Percentiles rank a stretch among this genome's conserved stretches.
These are phyloP conservation scores for Septoria petroselini DNA, from an alignment of 2,329 filamentous ascomycete species.

Conservation along the genomic window DNA sequence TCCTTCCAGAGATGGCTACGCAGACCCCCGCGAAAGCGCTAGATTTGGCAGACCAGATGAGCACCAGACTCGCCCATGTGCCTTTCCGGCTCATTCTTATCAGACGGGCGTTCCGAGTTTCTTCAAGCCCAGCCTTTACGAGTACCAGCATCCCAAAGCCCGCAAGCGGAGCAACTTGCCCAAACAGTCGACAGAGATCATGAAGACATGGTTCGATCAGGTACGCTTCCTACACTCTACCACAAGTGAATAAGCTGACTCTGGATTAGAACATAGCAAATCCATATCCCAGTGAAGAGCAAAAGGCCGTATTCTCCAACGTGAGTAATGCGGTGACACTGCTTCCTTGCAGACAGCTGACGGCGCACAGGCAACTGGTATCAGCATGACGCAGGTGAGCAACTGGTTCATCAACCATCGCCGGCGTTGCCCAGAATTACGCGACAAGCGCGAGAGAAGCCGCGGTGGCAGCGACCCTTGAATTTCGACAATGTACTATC, in stretches of 20 bases:
- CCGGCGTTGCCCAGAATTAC: conserved; percentile 39
- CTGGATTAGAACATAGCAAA: conserved; percentile 37
- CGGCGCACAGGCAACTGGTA: conserved; percentile 34
- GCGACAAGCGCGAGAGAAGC: conserved; percentile 38
- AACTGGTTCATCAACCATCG: conserved; percentile 44
- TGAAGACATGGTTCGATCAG: conserved; percentile 43
- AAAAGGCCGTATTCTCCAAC: conserved; percentile 38
- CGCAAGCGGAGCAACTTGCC: conserved; percentile 41
- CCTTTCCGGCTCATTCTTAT: conserved; percentile 25
- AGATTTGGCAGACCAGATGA: conserved; percentile 24
- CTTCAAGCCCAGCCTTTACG: conserved; percentile 39
- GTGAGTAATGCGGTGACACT: conserved; percentile 24
- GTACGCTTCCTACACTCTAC: conserved; percentile 15
- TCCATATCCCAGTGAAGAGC: conserved; percentile 41
- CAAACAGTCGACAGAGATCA: conserved; percentile 41
- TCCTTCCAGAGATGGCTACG: conserved; percentile 15
- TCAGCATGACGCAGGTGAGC: conserved; percentile 43
- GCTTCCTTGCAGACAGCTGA: conserved; percentile 1
- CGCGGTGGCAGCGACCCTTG: conserved; percentile 23
- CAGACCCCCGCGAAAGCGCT: conserved; percentile 19
- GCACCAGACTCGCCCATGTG: conserved; percentile 16
- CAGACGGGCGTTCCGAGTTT: conserved; percentile 26
- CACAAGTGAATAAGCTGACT: neutral
- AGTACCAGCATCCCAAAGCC: conserved; percentile 39
- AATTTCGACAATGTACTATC: neutral